Base-by-base conservation (phyloP, 495 filamentous ascomycete species). In the Penicillium macrosclerotiorum region DNA sequence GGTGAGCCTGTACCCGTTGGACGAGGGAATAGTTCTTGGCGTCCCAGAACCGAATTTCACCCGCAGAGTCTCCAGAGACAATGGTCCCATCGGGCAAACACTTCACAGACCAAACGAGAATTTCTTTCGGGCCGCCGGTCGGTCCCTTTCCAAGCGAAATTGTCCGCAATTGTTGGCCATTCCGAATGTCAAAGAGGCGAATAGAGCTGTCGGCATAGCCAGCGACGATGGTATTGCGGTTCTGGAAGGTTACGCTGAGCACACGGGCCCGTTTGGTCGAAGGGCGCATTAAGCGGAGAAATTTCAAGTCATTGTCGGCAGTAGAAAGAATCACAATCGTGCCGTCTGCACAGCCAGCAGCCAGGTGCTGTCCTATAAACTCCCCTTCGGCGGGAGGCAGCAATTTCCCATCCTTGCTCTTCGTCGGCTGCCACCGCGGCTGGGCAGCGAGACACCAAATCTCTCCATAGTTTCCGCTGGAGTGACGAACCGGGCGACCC, bases 391-490 rank as follows among this genome's bases (percentile, higher is more conserved):
- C 54, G 4, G 63, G 51, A 32, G 57, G 52, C 26, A 57, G 41
- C 40, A 47, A 32, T 51, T 67, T 70, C 20, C 53, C 65, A 54
- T 68, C 59, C 47, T 58, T 63, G 33, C 64, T 64, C 41, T 69
- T 64, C 24, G 60, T 59, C 8, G 63, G 45, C 49, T 68, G 59
- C 67, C 72, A 68, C 55, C 73, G 61, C 14, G 94, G 93, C 70
- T 96, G 93, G n/a, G 84, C 88, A 47, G 84, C 86, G 45, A 96
- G 74, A 66, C 91, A 95, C 93, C 93, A 99, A 46, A 97, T 91
- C 54, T 95, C 93, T 29, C 92, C 91, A 62, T 95, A 86, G 64
- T 92, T 95, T 14, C 92, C 92, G 60, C 88, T 89, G 7, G 90
- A 86, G 60, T 95, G 86, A 24, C 85, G 80, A 62, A 82, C 69